Base-by-base conservation (phyloP, 1,284 basidiomycete genomes). In the Kalmanozyma brasiliensis region DNA sequence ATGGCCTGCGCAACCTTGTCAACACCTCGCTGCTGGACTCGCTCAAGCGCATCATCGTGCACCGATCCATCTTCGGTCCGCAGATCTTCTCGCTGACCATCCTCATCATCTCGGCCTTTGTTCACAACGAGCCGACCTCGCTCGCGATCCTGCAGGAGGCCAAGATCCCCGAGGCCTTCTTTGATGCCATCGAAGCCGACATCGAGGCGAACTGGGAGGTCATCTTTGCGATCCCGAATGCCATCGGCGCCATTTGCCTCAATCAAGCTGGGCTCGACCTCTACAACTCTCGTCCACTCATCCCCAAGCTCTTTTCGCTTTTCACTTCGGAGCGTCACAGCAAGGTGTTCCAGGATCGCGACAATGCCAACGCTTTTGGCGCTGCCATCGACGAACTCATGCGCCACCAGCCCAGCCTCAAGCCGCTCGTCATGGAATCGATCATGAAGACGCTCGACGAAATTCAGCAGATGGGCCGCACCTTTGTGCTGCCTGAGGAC, bases 61-160 rank as follows among this genome's bases (percentile, higher is more conserved):
- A 93, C 76, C 87, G 91, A 24, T 86, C 86, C 26, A 85, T 91
- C 20, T 98, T 97, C 83, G 96, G 96, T 3, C 87, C 92, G 1
- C 91, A 89, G 73, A 88, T 96, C 51, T 87, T 95, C 47, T 90
- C 92, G 1, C 61, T 74, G 9, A 67, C 93, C 1, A 93, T 97
- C 85, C 95, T 95, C 83, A 92, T 97, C 81, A 94, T 97, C 90
- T 90, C 95, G 6, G 94, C 94, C 0, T 98, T 99, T 82, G 90
- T 98, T 16, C 95, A 99, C 85, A 99, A 98, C 77, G 96, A 99
- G 83, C 96, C 96, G 10, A 98, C 95, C 0, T 96, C 93, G 13
- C 85, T 99, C 53, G 85, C 88, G 1, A 91, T 94, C 48, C 89
- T 99, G 34, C 96, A 99, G 83, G 96, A 99, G 83, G 87, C 89